These are phyloP conservation scores for Sporothrix globosa DNA, from an alignment of 2,329 filamentous ascomycete genomes.

Conservation along the genomic window DNA sequence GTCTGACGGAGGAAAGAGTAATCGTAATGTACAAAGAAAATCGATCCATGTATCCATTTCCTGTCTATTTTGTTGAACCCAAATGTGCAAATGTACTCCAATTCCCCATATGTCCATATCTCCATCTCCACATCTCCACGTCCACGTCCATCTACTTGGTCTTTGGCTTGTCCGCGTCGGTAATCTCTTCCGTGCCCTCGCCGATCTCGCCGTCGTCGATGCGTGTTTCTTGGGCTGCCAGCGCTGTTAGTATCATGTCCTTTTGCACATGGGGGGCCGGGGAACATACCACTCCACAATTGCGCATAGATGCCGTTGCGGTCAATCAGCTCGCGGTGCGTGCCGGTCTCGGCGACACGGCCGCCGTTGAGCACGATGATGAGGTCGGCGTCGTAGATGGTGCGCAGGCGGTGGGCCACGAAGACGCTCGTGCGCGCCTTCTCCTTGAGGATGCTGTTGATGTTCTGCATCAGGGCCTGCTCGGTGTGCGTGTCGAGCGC, in stretches of 20 bases:
- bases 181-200: constrained; percentile 29
- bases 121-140: too few relatives aligned
- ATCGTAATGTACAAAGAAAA: too few relatives aligned
- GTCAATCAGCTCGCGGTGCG: constrained; percentile 81
- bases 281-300: constrained; percentile 68
- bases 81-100: too few relatives aligned
- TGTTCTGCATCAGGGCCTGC: constrained; percentile 84
- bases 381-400: constrained; percentile 89
- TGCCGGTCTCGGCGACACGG: constrained; percentile 83
- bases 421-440: constrained; percentile 91
- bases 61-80: too few relatives aligned
- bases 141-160: neutral
- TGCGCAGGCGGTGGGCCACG: constrained; percentile 87
- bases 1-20: too few relatives aligned
- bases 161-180: constrained; percentile 23
- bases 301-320: constrained; percentile 79
- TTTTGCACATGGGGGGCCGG: neutral
- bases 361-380: constrained; percentile 91
- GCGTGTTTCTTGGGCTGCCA: constrained; percentile 37
- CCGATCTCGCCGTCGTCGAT: constrained; percentile 33
- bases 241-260: neutral
- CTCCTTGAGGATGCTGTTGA: constrained; percentile 88
- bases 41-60: too few relatives aligned
- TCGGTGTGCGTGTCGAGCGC: constrained; percentile 67
- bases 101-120: too few relatives aligned